These are phyloP conservation scores for Rhytidiadelphus loreus DNA, from an alignment of 225 moss, liverwort and hornwort species.

Conservation along the genomic window DNA sequence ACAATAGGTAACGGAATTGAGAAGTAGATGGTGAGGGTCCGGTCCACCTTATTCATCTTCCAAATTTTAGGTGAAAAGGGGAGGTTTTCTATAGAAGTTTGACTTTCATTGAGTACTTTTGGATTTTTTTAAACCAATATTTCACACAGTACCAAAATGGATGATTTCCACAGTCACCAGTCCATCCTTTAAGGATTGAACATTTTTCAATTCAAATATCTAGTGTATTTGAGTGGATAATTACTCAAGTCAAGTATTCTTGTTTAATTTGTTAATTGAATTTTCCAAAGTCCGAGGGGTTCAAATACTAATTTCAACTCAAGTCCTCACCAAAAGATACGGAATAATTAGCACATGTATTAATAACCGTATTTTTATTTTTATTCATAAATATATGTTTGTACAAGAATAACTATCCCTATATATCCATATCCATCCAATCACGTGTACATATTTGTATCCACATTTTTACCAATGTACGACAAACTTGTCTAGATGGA, in stretches of 20 bases:
- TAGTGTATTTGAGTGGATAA: neutral
- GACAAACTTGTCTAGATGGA: rapidly evolving
- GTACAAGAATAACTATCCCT: too few relatives aligned
- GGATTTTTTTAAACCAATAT: too few relatives aligned
- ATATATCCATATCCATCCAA: neutral
- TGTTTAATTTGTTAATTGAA: neutral
- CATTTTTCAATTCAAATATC: neutral
- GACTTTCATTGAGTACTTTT: too few relatives aligned
- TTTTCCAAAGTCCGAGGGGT: rapidly evolving
- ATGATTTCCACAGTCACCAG: too few relatives aligned
- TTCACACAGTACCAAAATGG: too few relatives aligned
- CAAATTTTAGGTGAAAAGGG: too few relatives aligned
- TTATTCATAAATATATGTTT: too few relatives aligned
- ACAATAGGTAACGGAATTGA: too few relatives aligned
- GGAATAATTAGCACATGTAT: neutral
- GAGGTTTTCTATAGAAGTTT: too few relatives aligned
- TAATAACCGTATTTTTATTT: neutral
- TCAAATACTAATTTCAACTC: neutral
- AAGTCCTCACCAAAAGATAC: rapidly evolving
- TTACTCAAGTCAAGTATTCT: neutral
- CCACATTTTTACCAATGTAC: neutral
- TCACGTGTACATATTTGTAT: neutral
- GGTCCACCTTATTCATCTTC: too few relatives aligned
- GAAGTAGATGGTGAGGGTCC: too few relatives aligned
- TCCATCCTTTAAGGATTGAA: too few relatives aligned